Base-by-base conservation (phyloP, 345 rosid species). In the Chamaenerion angustifolium region DNA sequence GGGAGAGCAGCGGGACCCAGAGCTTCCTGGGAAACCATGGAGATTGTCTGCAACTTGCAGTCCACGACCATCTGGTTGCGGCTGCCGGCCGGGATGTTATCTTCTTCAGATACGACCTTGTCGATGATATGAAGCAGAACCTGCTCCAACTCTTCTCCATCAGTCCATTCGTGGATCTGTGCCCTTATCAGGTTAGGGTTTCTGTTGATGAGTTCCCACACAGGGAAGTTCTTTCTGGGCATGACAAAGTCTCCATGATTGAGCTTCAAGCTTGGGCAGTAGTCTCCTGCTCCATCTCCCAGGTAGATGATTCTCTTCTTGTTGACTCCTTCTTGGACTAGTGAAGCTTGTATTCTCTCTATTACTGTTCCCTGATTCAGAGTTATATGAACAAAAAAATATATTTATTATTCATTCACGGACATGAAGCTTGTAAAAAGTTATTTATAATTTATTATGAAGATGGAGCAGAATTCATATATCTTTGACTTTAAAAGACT, bases 201-300 rank as follows among this genome's bases (percentile, higher is more conserved):
- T 46, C 54, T 55, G 68, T 67, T 53, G 23, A 85, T 85, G 16
- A 85, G 67, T 16, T 79, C 82, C 97, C 95, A 85, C 4, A 81
- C 70, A 2, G 97, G 95, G 40, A 68, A 89, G 10, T 81, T 70
- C 66, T 85, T 90, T 70, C 94, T 88, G 8, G 95, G 98, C 95
- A 90, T 85, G 63, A 73, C 47, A 51, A 59, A 61, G 64, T 83
- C 94, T 42, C 58, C 51, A 10, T 75, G 58, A 4, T 37, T 51
- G 3, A 90, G 92, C 71, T 68, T 85, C 68, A 90, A 59, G 58
- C 75, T 75, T 0, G 95, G 94, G 55, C 98, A 90, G 60, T 76
- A 90, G 62, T 90, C 98, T 0, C 88, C 94, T 4, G 41, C 59
- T 8, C 98, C 98, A 56, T 90, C 94, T 16, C 98, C 98, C 8